These are phyloP conservation scores for Kwoniella dendrophila DNA, from an alignment of 768 basidiomycete species.

Conservation along the genomic window DNA sequence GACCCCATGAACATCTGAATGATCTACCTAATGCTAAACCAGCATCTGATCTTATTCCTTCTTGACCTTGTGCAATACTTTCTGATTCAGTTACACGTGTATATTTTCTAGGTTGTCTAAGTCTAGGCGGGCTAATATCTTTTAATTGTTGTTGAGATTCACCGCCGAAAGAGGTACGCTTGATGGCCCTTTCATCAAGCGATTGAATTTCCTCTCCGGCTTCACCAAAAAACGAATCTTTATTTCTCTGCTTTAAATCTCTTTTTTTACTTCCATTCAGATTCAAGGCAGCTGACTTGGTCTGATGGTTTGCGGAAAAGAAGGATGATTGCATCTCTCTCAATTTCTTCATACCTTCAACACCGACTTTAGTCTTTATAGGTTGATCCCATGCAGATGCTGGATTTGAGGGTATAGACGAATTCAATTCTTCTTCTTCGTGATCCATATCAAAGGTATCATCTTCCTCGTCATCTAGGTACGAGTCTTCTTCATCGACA, in stretches of 20 bases:
- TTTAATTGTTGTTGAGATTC: conserved; percentile 7
- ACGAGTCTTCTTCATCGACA: conserved; percentile 16
- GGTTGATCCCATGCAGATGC: conserved; percentile 30
- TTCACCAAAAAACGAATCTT: conserved; percentile 52
- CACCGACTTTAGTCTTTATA: conserved; percentile 35
- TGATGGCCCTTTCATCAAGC: conserved; percentile 47
- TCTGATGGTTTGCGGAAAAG: conserved; percentile 26
- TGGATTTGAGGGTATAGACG: neutral
- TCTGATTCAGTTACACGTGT: conserved; percentile 65
- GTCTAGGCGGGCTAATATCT: conserved; percentile 68
- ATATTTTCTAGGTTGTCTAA: conserved; percentile 78
- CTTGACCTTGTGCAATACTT: conserved; percentile 67
- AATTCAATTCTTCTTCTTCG: no score
- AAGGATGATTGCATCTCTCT: conserved; percentile 53
- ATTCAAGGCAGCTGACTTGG: neutral
- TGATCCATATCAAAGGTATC: conserved; percentile 31
- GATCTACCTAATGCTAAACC: conserved; percentile 83
- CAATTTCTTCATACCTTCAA: conserved; percentile 46
- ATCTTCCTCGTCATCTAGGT: conserved; percentile 14
- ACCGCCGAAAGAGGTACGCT: conserved; percentile 78
- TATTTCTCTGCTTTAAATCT: conserved; percentile 17
- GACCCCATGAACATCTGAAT: conserved; percentile 89
- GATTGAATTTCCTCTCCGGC: conserved; percentile 48
- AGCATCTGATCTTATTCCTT: conserved; percentile 73
- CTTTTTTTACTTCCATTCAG: conserved; percentile 21